Conservation (phyloP, 2,329 filamentous ascomycete species). For the Hymenoscyphus linearis region DNA sequence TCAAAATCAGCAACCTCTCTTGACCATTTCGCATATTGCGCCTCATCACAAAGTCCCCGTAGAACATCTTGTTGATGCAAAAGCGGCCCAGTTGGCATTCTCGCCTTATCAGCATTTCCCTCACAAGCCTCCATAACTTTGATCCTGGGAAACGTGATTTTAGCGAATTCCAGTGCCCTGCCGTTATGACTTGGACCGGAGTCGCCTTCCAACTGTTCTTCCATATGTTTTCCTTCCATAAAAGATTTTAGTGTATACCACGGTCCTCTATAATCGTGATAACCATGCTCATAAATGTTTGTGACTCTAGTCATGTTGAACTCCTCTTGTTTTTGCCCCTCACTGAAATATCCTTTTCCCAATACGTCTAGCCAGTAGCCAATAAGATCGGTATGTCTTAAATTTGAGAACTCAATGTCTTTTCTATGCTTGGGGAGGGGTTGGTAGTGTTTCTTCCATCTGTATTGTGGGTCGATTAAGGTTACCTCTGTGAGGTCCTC, state of each 20-base stretch:
- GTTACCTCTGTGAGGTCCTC: not conserved
- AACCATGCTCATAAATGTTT: not conserved
- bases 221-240: not conserved
- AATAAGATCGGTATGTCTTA: not conserved
- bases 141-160: not conserved
- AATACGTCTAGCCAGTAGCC: not conserved
- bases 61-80: not conserved
- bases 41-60: not conserved
- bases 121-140: not conserved
- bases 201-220: not conserved
- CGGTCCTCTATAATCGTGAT: not conserved
- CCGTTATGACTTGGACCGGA: not conserved
- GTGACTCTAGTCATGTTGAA: not conserved
- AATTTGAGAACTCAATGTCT: not conserved
- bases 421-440: not conserved
- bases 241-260: not conserved
- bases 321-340: not conserved
- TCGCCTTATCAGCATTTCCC: not conserved
- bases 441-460: not conserved
- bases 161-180: not conserved
- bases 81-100: not conserved
- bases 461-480: not conserved
- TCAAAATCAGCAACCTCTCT: not conserved
- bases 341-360: not conserved
- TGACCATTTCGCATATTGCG: not conserved